These are phyloP conservation scores for Aspergillus egyptiacus DNA, from an alignment of 495 filamentous ascomycete species.

Conservation along the genomic window DNA sequence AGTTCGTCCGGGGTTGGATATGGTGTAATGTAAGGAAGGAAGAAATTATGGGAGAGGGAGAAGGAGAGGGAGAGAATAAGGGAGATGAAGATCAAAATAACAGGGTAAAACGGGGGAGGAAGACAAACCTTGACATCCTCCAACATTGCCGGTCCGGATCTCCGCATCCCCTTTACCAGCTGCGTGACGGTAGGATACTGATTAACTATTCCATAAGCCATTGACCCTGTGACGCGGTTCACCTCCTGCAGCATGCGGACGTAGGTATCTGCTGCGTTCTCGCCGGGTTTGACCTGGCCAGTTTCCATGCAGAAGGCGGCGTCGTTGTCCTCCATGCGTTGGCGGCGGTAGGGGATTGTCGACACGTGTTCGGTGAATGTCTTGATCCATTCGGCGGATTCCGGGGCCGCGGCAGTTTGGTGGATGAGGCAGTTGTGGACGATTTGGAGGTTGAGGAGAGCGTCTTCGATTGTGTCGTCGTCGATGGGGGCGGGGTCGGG, in stretches of 20 bases:
- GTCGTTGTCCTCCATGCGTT: conserved; percentile 42
- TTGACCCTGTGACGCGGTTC: conserved; percentile 61
- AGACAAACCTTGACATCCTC: conserved; percentile 50
- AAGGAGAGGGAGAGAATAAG: neutral
- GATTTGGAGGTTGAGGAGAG: conserved; percentile 67
- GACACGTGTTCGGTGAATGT: conserved; percentile 78
- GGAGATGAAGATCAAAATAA: neutral
- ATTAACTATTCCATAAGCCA: conserved; percentile 63
- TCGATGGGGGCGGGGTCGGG: conserved; percentile 49
- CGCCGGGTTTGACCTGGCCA: conserved; percentile 72
- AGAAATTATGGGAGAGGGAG: too few relatives aligned
- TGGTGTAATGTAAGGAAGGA: conserved; percentile 5
- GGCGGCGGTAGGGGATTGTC: conserved; percentile 61
- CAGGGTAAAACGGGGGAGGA: neutral
- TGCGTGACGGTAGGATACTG: conserved; percentile 54
- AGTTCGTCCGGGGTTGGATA: too few relatives aligned
- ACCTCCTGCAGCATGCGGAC: conserved; percentile 76
- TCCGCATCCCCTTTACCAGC: conserved; percentile 54
- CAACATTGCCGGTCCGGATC: conserved; percentile 52
- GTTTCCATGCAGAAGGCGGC: conserved; percentile 78
- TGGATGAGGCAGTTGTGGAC: conserved; percentile 62
- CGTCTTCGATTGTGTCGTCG: conserved; percentile 68
- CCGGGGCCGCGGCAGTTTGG: conserved; percentile 54
- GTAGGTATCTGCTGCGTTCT: conserved; percentile 62
- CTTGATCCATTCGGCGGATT: conserved; percentile 72